Base-by-base conservation (phyloP, 164 flowering plant species). In the Chloranthus sessilifolius region DNA sequence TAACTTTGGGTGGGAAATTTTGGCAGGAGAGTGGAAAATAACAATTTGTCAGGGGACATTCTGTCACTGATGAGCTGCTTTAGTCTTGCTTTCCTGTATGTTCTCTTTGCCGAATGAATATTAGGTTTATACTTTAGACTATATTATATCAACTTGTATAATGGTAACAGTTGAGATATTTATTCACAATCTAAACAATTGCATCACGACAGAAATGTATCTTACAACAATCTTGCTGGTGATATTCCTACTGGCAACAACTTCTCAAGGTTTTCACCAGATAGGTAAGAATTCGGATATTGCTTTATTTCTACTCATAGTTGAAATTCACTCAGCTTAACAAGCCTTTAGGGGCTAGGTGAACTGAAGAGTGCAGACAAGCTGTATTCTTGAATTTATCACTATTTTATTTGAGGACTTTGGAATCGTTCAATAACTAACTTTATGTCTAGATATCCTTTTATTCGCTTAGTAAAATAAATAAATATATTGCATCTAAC, bases 151-250 rank as follows among this genome's bases (percentile, higher is more conserved):
- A n/a, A 4, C 9, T 8, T 15, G 7, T 23, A 25, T 2, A 42
- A 33, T 7, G 4, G 40, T 21, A n/a, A 4, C 9, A 38, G n/a
- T n/a, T n/a, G n/a, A 36, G 1, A 3, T 15, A 17, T 51, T 8
- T 37, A 29, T 20, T 51, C 27, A 28, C 30, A 19, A 17, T 26
- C n/a, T 9, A 47, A 17, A 16, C 19, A 25, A 6, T 17, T 27
- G 33, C 7, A 28, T 39, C 20, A 26, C 3, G 54, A 67, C 80
- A 92, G 99, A 38, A 88, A 92, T 61, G 89, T 86, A 2, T 92
- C 99, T 4, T 82, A 82, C 47, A 92, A 92, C 72, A 75, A 82
- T 60, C 75, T 92, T 1, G 66, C 49, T 39, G 97, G 99, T 37
- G 69, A 69, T 57, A 75, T 92, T 71, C 97, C 96, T 14, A 50